Evolutionary conservation across 192 early-diverging fungal species (phyloP).

Genomic region (Backusella morwellensis): DNA sequence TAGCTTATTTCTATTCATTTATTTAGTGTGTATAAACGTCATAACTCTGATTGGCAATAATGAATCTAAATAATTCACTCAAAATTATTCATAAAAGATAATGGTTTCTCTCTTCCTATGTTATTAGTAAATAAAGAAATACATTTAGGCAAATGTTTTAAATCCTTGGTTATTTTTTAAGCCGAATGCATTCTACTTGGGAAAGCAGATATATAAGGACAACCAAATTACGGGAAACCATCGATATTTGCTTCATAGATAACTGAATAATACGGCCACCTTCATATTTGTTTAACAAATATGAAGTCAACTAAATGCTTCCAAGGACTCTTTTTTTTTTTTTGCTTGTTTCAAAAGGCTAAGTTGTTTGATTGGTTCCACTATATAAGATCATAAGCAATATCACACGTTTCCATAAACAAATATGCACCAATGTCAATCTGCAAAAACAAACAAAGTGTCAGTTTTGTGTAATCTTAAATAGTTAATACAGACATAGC

Average conservation of each 20-base stretch:
- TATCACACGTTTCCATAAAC: conserved; percentile 4
- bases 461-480: neutral
- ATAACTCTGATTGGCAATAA: neutral
- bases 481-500: neutral
- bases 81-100: neutral
- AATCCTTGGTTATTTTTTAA: neutral
- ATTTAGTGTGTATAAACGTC: neutral
- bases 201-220: neutral
- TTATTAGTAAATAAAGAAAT: neutral
- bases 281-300: neutral
- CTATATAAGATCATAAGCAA: neutral
- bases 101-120: neutral
- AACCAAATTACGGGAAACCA: neutral
- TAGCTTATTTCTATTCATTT: neutral
- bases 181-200: too few relatives aligned
- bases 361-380: neutral
- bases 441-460: neutral
- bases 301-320: neutral
- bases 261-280: neutral
- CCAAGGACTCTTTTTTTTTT: neutral
- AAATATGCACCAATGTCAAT: conserved; percentile 4
- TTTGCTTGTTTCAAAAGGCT: neutral
- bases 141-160: neutral
- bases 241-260: neutral
- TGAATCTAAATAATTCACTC: neutral